A percentile compares a stretch with the other conserved stretches of the same genome.
phyloP scores from a whole-genome alignment of 2,329 filamentous ascomycete species.

The Colletotrichum orbiculare region DNA sequence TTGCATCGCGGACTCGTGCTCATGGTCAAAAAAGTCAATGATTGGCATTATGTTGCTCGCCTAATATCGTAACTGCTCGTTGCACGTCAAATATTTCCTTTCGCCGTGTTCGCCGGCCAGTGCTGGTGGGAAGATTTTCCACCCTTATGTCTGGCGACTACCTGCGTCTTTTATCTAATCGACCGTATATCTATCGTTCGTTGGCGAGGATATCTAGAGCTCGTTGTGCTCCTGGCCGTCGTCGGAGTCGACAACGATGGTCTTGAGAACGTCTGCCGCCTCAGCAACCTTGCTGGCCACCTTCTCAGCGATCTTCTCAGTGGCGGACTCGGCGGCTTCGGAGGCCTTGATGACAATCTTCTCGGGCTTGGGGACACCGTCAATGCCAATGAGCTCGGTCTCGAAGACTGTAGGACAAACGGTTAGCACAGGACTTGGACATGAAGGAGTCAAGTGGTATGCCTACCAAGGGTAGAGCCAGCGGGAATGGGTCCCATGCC shows the following conservation, averaged over 20 bases:
- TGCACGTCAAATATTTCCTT: conserved; percentile 23
- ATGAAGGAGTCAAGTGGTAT: background rate
- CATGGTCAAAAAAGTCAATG: background rate
- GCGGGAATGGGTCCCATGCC: conserved; percentile 85
- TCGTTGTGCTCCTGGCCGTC: conserved; percentile 69
- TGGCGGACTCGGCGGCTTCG: conserved; percentile 45
- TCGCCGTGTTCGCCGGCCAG: conserved; percentile 16
- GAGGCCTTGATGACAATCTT: conserved; percentile 55
- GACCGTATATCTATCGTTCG: conserved; percentile 7
- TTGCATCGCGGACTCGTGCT: background rate
- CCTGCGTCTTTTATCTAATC: conserved; percentile 3
- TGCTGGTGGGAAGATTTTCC: conserved; percentile 4
- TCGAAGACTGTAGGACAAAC: conserved; percentile 76
- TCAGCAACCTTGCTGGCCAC: conserved; percentile 58
- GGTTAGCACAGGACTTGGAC: background rate
- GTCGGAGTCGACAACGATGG: conserved; percentile 64
- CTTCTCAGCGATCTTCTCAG: conserved; percentile 56
- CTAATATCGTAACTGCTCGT: conserved; percentile 20
- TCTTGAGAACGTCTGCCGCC: conserved; percentile 64
- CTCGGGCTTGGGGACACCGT: conserved; percentile 71
- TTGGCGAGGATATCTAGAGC: conserved; percentile 52
- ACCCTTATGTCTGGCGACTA: background rate
- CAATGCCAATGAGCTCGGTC: conserved; percentile 88
- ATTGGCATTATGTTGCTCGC: conserved; percentile 27
- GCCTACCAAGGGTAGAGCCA: conserved; percentile 77